Conservation (phyloP, 1,284 basidiomycete genomes). For the Sporisorium reilianum region DNA sequence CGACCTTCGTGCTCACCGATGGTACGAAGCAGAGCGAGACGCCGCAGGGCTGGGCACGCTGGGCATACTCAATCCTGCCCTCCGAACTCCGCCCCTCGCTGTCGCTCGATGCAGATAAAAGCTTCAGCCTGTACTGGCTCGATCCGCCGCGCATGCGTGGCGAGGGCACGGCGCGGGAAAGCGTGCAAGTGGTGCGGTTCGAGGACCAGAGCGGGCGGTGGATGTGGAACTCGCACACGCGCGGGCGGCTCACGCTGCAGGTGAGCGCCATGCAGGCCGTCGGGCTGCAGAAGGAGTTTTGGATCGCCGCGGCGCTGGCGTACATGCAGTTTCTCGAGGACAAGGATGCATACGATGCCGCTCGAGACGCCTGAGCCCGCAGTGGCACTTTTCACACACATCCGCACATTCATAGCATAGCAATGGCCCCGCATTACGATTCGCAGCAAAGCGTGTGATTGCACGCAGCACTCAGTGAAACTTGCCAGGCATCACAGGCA, state of each 20-base stretch:
- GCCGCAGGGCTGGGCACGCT: constrained; percentile 49
- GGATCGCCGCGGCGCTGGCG: constrained; percentile 55
- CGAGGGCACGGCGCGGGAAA: neutral
- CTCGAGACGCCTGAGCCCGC: constrained; percentile 18
- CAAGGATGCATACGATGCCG: constrained; percentile 47
- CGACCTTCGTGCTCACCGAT: constrained; percentile 24
- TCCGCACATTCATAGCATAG: too few relatives aligned
- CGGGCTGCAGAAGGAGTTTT: constrained; percentile 54
- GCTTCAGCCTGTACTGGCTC: constrained; percentile 58
- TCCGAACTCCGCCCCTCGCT: constrained; percentile 47
- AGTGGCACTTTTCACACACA: constrained; percentile 5
- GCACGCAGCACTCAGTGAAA: too few relatives aligned
- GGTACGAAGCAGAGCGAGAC: constrained; percentile 1
- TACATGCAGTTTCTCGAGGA: constrained; percentile 64
- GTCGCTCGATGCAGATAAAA: constrained; percentile 52
- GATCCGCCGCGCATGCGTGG: constrained; percentile 19
- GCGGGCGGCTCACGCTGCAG: constrained; percentile 52
- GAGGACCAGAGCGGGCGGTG: constrained; percentile 54
- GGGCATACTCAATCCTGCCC: constrained; percentile 57
- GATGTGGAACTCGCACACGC: constrained; percentile 55
- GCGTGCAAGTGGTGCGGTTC: constrained; percentile 54
- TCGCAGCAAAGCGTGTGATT: too few relatives aligned
- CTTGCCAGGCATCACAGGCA: constrained; percentile 79
- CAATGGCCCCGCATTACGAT: too few relatives aligned
- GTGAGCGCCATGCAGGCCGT: constrained; percentile 50